These are phyloP conservation scores for Aleurites moluccanus DNA, from an alignment of 441 rosid genomes.

Conservation along the genomic window DNA sequence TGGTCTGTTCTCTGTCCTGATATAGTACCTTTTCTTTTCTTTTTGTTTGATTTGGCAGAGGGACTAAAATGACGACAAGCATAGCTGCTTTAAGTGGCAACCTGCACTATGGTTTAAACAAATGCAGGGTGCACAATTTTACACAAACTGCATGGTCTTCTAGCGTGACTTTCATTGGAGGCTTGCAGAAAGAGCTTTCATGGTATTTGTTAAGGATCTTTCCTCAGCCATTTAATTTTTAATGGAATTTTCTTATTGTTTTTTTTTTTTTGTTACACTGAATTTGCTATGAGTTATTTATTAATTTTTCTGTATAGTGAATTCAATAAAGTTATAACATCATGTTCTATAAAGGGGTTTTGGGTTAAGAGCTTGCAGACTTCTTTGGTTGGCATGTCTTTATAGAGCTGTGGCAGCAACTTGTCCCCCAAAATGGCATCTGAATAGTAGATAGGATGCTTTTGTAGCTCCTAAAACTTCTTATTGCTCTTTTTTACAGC, in stretches of 20 bases:
- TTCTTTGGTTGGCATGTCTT: neutral
- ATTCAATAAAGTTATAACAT: neutral
- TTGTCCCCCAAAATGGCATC: neutral
- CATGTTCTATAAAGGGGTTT: neutral
- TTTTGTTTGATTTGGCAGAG: conserved; percentile 25
- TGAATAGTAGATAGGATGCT: conserved; percentile 2
- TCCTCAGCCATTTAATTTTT: neutral
- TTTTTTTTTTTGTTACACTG: neutral
- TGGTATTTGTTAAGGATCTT: conserved; percentile 45
- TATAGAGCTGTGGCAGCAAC: neutral
- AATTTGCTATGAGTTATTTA: neutral
- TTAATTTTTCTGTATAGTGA: neutral
- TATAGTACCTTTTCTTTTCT: neutral
- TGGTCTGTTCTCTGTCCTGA: neutral
- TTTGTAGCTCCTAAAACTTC: neutral
- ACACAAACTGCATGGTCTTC: conserved; percentile 43
- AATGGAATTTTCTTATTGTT: neutral
- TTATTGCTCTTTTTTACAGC: neutral
- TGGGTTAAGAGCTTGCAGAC: neutral
- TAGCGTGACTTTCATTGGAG: conserved; percentile 39
- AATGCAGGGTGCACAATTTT: conserved; percentile 37
- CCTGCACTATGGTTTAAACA: conserved; percentile 35
- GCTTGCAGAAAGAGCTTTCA: conserved; percentile 50
- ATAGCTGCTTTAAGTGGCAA: conserved; percentile 52
- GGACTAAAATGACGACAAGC: conserved; percentile 51